phyloP scores from a whole-genome alignment of 805 yeast species.

The Saccharomycopsis fibuligera region DNA sequence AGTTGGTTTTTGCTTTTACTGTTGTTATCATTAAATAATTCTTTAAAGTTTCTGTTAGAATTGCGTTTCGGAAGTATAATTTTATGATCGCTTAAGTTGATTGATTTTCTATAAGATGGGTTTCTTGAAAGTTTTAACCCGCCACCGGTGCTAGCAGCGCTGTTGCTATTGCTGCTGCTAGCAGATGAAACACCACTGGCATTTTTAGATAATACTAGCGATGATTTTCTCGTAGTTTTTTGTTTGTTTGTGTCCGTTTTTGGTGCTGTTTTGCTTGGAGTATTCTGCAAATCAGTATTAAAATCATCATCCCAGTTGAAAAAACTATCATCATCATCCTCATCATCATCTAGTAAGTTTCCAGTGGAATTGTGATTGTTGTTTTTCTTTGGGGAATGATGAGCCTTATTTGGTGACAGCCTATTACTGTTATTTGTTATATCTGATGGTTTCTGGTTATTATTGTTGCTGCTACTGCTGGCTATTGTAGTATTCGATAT shows the following conservation, averaged over 20 bases:
- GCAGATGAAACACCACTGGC: not conserved
- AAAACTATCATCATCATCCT: conserved; percentile 3
- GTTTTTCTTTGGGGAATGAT: not conserved
- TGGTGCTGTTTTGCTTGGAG: not conserved
- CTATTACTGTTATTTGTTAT: not conserved
- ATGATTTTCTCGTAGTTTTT: not conserved
- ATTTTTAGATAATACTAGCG: not conserved
- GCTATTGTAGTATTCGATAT: too few relatives aligned
- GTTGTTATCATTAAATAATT: conserved; percentile 2
- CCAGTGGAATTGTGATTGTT: too few relatives aligned
- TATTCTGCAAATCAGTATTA: conserved; percentile 2
- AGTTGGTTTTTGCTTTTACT: not conserved
- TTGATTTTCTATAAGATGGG: conserved; percentile 9
- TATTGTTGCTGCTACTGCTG: conserved; percentile 1
- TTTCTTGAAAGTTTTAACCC: conserved; percentile 8
- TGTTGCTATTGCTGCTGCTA: not conserved
- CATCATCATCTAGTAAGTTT: not conserved
- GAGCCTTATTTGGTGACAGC: conserved; percentile 3
- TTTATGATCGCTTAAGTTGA: conserved; percentile 18
- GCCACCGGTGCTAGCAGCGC: not conserved
- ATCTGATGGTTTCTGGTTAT: not conserved
- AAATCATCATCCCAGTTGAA: conserved; percentile 11
- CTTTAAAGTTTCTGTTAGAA: conserved; percentile 1
- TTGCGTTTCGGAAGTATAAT: conserved; percentile 15
- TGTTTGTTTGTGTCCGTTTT: not conserved